Evolutionary conservation across 805 yeast genomes (phyloP), one percentile per base, ranked within the genome.

Genomic region (Barnettozyma botsteinii): DNA sequence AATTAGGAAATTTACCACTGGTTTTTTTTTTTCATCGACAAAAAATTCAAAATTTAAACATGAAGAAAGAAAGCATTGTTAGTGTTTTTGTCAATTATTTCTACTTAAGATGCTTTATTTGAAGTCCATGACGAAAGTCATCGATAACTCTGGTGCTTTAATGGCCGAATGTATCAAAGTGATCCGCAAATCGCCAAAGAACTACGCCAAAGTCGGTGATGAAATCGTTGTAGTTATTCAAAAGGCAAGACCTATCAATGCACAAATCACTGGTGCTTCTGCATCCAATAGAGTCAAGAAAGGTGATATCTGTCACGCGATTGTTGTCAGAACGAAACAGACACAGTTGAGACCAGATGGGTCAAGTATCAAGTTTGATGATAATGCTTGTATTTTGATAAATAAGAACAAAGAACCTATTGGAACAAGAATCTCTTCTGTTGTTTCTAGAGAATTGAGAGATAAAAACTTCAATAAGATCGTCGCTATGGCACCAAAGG

Each of bases 91-190:
- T n/a, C n/a, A n/a, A n/a, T n/a, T n/a, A n/a, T n/a, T n/a, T n/a
- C n/a, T n/a, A n/a, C n/a, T n/a, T 17, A 61, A 33, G 23, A 91
- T 91, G 98, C 78, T 91, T 39, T 87, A 86, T 65, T 75, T 91
- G 56, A 91, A 91, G 68, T 72, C 96, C 13, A 69, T 93, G 62
- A 66, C 88, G 40, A 89, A 84, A 61, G 96, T 89, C 49, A 85
- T 91, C 47, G 98, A 91, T 65, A 91, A 91, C 72, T 83, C 96
- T 18, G 95, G 98, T 22, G 98, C 97, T 4, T 85, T 84, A 61
- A 65, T 88, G 46, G 98, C 84, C 13, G 98, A 93, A 64, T 93
- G 98, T 62, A 88, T 93, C 70, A 91, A 91, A 64, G 96, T 93
- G 13, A 70, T 93, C 49, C 79, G 95, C 47, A 95, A 93, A 58